These are phyloP conservation scores for Colletotrichum trifolii DNA, from an alignment of 2,329 filamentous ascomycete species.

Conservation along the genomic window DNA sequence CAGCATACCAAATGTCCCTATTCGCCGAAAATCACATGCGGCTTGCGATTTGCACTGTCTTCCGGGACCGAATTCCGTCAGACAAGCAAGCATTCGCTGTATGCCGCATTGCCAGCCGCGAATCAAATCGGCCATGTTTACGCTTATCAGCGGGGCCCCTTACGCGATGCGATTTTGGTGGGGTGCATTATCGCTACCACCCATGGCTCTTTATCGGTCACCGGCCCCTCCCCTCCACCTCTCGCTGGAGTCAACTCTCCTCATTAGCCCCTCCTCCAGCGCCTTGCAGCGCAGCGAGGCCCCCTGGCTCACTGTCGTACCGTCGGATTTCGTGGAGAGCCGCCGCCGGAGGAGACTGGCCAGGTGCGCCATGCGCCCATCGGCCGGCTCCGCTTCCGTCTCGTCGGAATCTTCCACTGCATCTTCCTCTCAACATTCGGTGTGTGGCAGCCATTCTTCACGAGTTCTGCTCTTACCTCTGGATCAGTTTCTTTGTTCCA, in stretches of 20 bases:
- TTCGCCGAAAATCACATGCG: conserved; percentile 2
- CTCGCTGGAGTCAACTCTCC: not conserved
- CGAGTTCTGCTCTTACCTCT: too few species aligned
- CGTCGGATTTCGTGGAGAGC: conserved; percentile 14
- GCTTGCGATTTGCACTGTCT: not conserved
- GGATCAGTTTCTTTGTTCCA: too few species aligned
- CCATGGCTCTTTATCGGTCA: too few species aligned
- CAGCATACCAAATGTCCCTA: conserved; percentile 5
- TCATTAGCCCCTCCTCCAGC: conserved; percentile 4
- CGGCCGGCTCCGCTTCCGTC: conserved; percentile 33
- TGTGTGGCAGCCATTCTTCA: too few species aligned
- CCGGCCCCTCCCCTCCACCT: conserved; percentile 17
- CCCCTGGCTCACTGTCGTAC: not conserved
- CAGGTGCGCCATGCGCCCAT: conserved; percentile 2
- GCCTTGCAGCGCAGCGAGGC: not conserved
- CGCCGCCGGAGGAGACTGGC: conserved; percentile 8
- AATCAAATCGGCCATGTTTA: conserved; percentile 26
- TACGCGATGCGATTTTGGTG: conserved; percentile 14
- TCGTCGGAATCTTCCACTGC: conserved; percentile 31
- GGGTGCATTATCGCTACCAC: conserved; percentile 26
- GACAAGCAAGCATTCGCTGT: conserved; percentile 1
- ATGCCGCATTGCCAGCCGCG: not conserved
- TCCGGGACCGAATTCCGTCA: not conserved
- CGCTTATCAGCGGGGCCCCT: conserved; percentile 29
- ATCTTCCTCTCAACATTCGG: not conserved